These are phyloP conservation scores for Pachyrhizus erosus DNA, from an alignment of 306 rosid genomes.

Conservation along the genomic window DNA sequence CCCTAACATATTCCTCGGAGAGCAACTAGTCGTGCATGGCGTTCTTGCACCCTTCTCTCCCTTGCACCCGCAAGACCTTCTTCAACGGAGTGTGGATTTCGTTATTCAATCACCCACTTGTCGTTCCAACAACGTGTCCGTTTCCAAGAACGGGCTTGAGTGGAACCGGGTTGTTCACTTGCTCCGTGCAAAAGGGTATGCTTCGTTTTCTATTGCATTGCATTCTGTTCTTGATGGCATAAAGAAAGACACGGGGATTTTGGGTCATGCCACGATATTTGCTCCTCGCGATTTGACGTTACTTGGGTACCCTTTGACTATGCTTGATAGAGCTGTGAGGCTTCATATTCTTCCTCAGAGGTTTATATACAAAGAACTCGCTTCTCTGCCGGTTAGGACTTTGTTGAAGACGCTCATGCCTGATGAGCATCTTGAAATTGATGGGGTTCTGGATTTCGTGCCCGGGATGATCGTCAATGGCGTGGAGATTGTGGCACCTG, in stretches of 20 bases:
- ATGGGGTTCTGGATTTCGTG: slow-evolving; percentile 45
- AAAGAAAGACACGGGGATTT: slow-evolving; percentile 45
- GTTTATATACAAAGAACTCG: slow-evolving; percentile 52
- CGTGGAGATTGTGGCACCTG: slow-evolving; percentile 66
- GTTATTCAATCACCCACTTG: slow-evolving; percentile 50
- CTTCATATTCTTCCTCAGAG: slow-evolving; percentile 75
- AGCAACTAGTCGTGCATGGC: slow-evolving; percentile 62
- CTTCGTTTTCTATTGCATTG: slow-evolving; percentile 51
- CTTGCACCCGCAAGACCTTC: slow-evolving; percentile 42
- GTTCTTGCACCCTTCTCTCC: slow-evolving; percentile 67
- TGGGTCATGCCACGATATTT: slow-evolving; percentile 60
- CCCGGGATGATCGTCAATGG: slow-evolving; percentile 58
- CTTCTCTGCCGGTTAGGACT: slow-evolving; percentile 48
- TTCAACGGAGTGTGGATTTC: slow-evolving; percentile 40
- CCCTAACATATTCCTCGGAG: slow-evolving; percentile 63
- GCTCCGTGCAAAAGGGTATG: slow-evolving; percentile 65
- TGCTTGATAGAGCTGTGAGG: slow-evolving; percentile 66
- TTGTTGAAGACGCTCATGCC: slow-evolving; percentile 55
- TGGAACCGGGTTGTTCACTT: slow-evolving; percentile 61
- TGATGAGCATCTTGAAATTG: slow-evolving; percentile 56
- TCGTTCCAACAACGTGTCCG: neutral
- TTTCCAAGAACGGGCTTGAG: slow-evolving; percentile 43
- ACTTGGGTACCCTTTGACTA: slow-evolving; percentile 40
- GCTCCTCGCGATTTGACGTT: slow-evolving; percentile 67
- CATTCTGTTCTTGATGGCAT: slow-evolving; percentile 67